Evolutionary conservation across 768 basidiomycete genomes (phyloP).

Genomic region (Phylloporus arenicola): DNA sequence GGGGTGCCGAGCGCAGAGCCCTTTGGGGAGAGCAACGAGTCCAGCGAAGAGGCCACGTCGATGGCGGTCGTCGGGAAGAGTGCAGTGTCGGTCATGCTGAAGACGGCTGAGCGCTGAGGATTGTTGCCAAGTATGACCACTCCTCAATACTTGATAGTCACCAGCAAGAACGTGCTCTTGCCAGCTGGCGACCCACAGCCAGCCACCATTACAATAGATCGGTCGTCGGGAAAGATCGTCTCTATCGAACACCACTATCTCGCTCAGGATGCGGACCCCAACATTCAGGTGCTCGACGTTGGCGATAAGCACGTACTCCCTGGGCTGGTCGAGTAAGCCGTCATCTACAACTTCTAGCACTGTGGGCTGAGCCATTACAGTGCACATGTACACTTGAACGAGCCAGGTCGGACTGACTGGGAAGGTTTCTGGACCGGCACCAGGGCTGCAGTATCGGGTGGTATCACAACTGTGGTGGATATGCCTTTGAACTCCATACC

Average conservation of each 20-base stretch:
- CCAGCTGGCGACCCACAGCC: slow-evolving; percentile 46
- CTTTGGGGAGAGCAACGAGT: slow-evolving; percentile 49
- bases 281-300: slow-evolving; percentile 47
- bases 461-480: slow-evolving; percentile 92
- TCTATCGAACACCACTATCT: slow-evolving; percentile 38
- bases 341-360: neutral
- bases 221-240: slow-evolving; percentile 53
- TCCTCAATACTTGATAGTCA: slow-evolving; percentile 27
- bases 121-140: neutral
- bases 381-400: slow-evolving; percentile 89
- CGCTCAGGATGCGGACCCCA: slow-evolving; percentile 24
- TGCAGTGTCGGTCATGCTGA: slow-evolving; percentile 16
- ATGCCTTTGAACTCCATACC: slow-evolving; percentile 99
- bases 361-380: slow-evolving; percentile 33
- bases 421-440: slow-evolving; percentile 95
- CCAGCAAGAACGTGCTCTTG: slow-evolving; percentile 54
- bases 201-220: slow-evolving; percentile 62
- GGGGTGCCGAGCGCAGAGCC: slow-evolving; percentile 23
- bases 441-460: slow-evolving; percentile 83
- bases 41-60: slow-evolving; percentile 29
- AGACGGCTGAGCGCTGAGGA: neutral
- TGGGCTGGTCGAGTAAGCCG: slow-evolving; percentile 70
- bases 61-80: slow-evolving; percentile 5
- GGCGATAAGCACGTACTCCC: slow-evolving; percentile 61
- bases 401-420: slow-evolving; percentile 91